Conservation (phyloP, 805 yeast genomes). For the Candida nemodendra region DNA sequence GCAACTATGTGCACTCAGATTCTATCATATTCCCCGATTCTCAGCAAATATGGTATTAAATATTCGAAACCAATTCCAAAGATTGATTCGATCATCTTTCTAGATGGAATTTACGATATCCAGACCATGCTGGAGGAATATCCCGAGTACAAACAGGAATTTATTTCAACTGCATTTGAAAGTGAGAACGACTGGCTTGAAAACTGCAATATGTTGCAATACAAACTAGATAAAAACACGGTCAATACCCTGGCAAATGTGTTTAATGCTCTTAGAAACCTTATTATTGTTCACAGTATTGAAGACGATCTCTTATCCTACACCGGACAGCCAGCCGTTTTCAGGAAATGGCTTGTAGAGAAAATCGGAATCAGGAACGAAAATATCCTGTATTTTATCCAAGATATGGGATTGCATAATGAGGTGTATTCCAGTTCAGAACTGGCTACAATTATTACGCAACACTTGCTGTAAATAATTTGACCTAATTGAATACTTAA, state of each 20-base stretch:
- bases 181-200: conserved; percentile 14
- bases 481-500: conserved; percentile 1
- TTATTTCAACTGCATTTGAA: conserved; percentile 59
- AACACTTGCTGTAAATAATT: conserved; percentile 7
- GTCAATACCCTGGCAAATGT: conserved; percentile 1
- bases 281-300: conserved; percentile 56
- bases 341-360: conserved; percentile 35
- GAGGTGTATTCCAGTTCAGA: conserved; percentile 51
- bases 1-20: conserved; percentile 63
- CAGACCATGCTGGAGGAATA: conserved; percentile 54
- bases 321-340: conserved; percentile 44
- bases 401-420: conserved; percentile 60
- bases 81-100: conserved; percentile 34
- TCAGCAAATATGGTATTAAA: conserved; percentile 5
- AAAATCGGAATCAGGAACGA: conserved; percentile 4
- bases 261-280: conserved; percentile 12
- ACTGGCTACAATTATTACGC: conserved; percentile 26
- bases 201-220: conserved; percentile 19
- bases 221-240: conserved; percentile 2
- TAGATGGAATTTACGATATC: conserved; percentile 74
- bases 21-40: conserved; percentile 27
- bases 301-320: conserved; percentile 62
- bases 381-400: conserved; percentile 27
- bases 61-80: conserved; percentile 15
- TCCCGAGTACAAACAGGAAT: conserved; percentile 49